Evolutionary conservation across 208 protist species (phyloP), one percentile per base, ranked within the genome.

Genomic region (Leptomonas pyrrhocoris): DNA sequence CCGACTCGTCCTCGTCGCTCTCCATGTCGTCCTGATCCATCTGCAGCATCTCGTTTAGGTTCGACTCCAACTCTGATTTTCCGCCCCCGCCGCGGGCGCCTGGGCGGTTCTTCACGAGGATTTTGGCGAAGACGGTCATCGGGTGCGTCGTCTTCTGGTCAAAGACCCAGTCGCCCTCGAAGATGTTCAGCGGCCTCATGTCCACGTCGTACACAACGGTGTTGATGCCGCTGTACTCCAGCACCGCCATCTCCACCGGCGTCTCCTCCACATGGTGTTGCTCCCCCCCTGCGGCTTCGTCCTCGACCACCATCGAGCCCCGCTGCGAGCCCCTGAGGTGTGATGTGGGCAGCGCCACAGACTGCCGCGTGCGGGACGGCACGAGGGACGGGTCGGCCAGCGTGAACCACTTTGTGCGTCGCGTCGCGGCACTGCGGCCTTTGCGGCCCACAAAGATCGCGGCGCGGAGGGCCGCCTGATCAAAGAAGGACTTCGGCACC

Each of bases 371-470:
- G 67, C 34, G 40, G 13, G 71, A 65, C 16, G 57, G 61, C n/a
- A 82, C 48, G 23, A 66, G 51, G 9, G 55, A 11, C 31, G 80
- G 68, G 62, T 80, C 62, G 16, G 73, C 65, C 36, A 85, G 53
- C 30, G 80, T 82, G 62, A 85, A 85, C 68, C 77, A 82, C 76
- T 85, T 85, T n/a, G 75, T 81, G 68, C 67, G 75, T 50, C 80
- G 80, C 5, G 80, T 79, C 25, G 73, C 60, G 45, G 76, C 50
- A 18, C 50, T 55, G 55, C 76, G 67, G 53, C 81, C 77, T 27
- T 79, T 76, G 58, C 81, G 73, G 9, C 81, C 73, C 0, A 86
- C 66, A 49, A 83, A 80, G 21, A 86, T 57, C 28, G 73, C 63
- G 1, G 67, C 81, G 5, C 70, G 63, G 13, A 76, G 48, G 23